Conservation (phyloP, 306 rosid genomes). For the Hippophae tibetana region DNA sequence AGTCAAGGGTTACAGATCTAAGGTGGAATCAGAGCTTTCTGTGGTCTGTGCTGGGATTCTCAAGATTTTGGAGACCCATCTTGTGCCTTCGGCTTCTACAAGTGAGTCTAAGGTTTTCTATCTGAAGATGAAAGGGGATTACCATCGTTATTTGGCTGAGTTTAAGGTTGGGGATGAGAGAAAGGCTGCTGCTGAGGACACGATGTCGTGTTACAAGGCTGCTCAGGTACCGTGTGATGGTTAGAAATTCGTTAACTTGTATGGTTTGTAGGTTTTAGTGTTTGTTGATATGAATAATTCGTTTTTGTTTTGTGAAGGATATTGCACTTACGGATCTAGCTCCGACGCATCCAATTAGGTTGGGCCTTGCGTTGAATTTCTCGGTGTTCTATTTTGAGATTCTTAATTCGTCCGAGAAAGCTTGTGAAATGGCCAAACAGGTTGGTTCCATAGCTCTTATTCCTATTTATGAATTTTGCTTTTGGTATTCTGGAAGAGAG, state of each 20-base stretch:
- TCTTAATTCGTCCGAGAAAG: conserved; percentile 35
- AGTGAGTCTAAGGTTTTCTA: conserved; percentile 35
- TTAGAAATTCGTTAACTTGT: neutral
- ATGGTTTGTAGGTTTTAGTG: neutral
- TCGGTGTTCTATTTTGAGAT: conserved; percentile 43
- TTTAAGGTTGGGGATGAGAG: conserved; percentile 33
- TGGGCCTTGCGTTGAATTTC: conserved; percentile 35
- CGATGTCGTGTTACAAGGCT: conserved; percentile 32
- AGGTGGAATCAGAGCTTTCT: conserved; percentile 32
- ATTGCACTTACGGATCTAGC: conserved; percentile 33
- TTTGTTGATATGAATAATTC: neutral
- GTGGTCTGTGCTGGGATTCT: conserved; percentile 31
- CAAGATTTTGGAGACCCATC: conserved; percentile 21
- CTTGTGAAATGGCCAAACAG: conserved; percentile 41
- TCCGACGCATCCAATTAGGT: conserved; percentile 33
- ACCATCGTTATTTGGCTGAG: conserved; percentile 32
- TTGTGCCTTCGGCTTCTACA: conserved; percentile 27
- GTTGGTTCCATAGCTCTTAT: conserved; percentile 5
- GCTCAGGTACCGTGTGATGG: conserved; percentile 24
- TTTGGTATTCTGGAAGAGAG: neutral
- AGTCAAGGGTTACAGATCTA: conserved; percentile 31
- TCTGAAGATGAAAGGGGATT: conserved; percentile 39
- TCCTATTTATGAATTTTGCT: neutral
- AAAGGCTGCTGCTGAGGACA: conserved; percentile 32
- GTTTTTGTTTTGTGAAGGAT: conserved; percentile 17